A percentile compares a stretch with the other conserved stretches of the same genome.
phyloP scores from a whole-genome alignment of 345 rosid genomes.

The Psidium friedrichsthalianum region DNA sequence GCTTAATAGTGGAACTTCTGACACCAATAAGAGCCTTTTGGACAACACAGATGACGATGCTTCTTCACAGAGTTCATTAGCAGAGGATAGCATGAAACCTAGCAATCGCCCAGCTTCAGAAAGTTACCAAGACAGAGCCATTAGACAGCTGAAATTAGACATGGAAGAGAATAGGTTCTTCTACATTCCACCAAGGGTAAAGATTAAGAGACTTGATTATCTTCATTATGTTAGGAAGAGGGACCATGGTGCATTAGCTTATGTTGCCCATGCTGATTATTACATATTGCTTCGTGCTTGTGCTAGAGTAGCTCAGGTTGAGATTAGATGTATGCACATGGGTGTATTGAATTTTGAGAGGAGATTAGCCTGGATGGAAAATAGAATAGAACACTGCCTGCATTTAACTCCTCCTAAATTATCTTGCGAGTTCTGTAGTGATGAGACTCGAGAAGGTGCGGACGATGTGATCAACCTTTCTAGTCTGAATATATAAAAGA shows the following conservation, averaged over 20 bases:
- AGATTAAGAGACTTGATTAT: constrained; percentile 41
- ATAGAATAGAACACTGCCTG: constrained; percentile 45
- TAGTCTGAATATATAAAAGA: constrained; percentile 6
- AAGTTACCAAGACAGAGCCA: constrained; percentile 11
- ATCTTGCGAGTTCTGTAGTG: constrained; percentile 36
- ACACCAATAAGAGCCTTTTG: background rate
- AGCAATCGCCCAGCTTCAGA: background rate
- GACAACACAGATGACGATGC: background rate
- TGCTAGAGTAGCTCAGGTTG: constrained; percentile 50
- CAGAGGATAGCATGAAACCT: constrained; percentile 1
- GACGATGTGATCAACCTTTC: constrained; percentile 14
- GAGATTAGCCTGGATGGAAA: constrained; percentile 71
- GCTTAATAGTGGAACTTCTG: background rate
- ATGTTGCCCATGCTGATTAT: constrained; percentile 73
- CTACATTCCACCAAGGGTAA: constrained; percentile 66
- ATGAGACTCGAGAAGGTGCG: constrained; percentile 2
- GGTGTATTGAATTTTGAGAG: constrained; percentile 67
- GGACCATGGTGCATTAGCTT: constrained; percentile 39
- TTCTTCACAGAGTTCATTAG: constrained; percentile 7
- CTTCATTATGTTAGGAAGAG: constrained; percentile 55
- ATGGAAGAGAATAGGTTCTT: constrained; percentile 63
- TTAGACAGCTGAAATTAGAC: constrained; percentile 38
- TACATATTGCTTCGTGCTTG: constrained; percentile 63
- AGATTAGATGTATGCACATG: constrained; percentile 49
- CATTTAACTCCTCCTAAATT: constrained; percentile 24